Base-by-base conservation (phyloP, 2,329 filamentous ascomycete genomes). In the Colletotrichum graminicola region DNA sequence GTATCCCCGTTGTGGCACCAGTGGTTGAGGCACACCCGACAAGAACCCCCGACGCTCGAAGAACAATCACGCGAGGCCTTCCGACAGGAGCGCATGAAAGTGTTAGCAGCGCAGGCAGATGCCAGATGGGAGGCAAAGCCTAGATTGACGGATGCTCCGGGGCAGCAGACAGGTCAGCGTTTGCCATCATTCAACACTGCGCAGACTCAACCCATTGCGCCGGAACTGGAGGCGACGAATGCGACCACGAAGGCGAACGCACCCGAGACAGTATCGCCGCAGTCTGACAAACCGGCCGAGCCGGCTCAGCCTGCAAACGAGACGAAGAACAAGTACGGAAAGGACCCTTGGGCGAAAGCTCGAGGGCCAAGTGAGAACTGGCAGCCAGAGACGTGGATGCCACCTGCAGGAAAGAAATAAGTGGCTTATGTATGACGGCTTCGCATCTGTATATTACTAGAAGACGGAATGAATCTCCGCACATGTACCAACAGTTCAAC, bases 1-100 rank as follows among this genome's bases (percentile, higher is more conserved):
- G 89, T 92, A 71, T 82, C 86, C 62, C 90, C 90, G 14, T 84
- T 86, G 74, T 92, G 90, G 90, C 90, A 92, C 80, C 90, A 92
- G 76, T 92, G 90, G 90, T 84, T 92, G 60, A 88, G 90, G 21
- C 84, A 92, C 78, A 88, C 86, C 56, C 87, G 90, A 26, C 72
- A 77, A 2, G 78, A 85, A 0, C 82, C 90, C 2, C 90, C 90
- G 0, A 86, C 82, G 2, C 78, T 92, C 14, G 79, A 80, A 1
- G 90, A 92, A 78, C 89, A 91, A 78, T 76, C 80, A 8, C 79
- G 77, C 43, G 90, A 92, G 64, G 77, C 88, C 1, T 76, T 78
- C 14, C 84, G 90, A 34, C 87, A 85, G 78, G 81, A 83, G 62
- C 82, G 84, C 69, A 84, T 91, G 74, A 87, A 86, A 77, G 72